Percentiles rank a stretch among this genome's conserved stretches.
phyloP scores from a whole-genome alignment of 768 basidiomycete genomes.

The Tulasnella sp. region DNA sequence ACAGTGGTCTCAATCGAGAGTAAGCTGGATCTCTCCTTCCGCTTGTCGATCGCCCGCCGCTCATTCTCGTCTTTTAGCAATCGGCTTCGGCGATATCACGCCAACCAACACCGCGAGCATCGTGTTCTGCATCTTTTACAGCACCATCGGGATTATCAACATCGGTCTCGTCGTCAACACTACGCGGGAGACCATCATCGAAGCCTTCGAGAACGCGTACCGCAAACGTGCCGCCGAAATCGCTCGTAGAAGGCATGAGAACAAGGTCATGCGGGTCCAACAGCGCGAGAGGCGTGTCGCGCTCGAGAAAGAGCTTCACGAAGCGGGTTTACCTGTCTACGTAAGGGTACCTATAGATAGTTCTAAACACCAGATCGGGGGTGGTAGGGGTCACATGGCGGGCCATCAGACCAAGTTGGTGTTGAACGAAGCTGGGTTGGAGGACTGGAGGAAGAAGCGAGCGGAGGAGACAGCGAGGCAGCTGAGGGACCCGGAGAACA shows the following conservation, averaged over 20 bases:
- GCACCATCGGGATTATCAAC: constrained; percentile 34
- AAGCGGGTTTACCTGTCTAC: constrained; percentile 41
- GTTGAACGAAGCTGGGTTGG: not conserved
- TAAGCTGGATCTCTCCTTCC: constrained; percentile 3
- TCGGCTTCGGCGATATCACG: constrained; percentile 64
- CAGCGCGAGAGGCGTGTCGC: constrained; percentile 16
- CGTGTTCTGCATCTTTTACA: constrained; percentile 48
- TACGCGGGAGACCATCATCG: constrained; percentile 59
- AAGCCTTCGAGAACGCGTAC: constrained; percentile 57
- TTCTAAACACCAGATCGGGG: not conserved
- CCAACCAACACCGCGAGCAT: constrained; percentile 41
- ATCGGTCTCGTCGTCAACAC: constrained; percentile 52
- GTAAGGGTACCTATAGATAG: constrained; percentile 22
- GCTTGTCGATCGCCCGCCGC: not conserved
- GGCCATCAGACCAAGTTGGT: not conserved
- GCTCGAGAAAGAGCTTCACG: constrained; percentile 50
- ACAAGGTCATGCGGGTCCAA: constrained; percentile 18
- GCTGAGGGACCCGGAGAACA: not conserved
- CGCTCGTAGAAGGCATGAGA: constrained; percentile 35
- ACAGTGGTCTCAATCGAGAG: constrained; percentile 57
- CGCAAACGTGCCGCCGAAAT: constrained; percentile 40
- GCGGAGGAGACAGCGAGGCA: not conserved
- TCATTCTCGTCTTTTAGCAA: not conserved
- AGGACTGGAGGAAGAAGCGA: not conserved
- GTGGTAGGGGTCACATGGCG: not conserved